phyloP scores from a whole-genome alignment of 768 basidiomycete genomes.

The Leccinum subgranulosum region DNA sequence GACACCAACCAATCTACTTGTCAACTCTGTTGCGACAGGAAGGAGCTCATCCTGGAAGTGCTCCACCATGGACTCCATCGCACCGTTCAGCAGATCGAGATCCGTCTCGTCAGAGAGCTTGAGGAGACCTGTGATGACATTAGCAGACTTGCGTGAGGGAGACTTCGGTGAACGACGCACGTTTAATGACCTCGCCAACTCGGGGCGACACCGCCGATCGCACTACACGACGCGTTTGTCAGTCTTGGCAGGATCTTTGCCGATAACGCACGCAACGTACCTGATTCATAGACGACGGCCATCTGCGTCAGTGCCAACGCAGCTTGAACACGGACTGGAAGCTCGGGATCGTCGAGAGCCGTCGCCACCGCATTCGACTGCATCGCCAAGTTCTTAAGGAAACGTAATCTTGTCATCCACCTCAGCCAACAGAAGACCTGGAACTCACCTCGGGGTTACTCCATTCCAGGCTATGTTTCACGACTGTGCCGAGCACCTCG shows the following conservation, averaged over 20 bases:
- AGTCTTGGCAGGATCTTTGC: neutral
- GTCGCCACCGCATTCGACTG: constrained; percentile 64
- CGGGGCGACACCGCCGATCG: constrained; percentile 66
- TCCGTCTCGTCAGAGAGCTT: constrained; percentile 91
- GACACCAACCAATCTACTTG: constrained; percentile 64
- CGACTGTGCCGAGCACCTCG: constrained; percentile 74
- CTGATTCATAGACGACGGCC: constrained; percentile 59
- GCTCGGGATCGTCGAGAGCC: constrained; percentile 72
- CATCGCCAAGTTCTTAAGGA: constrained; percentile 52
- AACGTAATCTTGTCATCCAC: neutral
- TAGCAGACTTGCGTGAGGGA: neutral
- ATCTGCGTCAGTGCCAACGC: constrained; percentile 78
- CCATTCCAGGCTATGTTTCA: constrained; percentile 68
- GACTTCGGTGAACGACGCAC: constrained; percentile 35
- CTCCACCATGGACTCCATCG: constrained; percentile 86
- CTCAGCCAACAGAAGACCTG: neutral
- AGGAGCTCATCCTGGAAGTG: constrained; percentile 80
- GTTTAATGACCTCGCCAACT: constrained; percentile 86
- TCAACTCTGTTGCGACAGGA: constrained; percentile 58
- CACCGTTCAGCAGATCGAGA: constrained; percentile 75
- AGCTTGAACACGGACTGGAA: constrained; percentile 84
- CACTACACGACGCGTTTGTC: constrained; percentile 41
- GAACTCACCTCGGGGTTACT: constrained; percentile 53
- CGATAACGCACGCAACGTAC: constrained; percentile 34
- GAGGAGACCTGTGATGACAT: constrained; percentile 58